A percentile compares a stretch with the other conserved stretches of the same genome.
Conservation (phyloP, 768 basidiomycete species). For the Xerocomellus amylosporus region DNA sequence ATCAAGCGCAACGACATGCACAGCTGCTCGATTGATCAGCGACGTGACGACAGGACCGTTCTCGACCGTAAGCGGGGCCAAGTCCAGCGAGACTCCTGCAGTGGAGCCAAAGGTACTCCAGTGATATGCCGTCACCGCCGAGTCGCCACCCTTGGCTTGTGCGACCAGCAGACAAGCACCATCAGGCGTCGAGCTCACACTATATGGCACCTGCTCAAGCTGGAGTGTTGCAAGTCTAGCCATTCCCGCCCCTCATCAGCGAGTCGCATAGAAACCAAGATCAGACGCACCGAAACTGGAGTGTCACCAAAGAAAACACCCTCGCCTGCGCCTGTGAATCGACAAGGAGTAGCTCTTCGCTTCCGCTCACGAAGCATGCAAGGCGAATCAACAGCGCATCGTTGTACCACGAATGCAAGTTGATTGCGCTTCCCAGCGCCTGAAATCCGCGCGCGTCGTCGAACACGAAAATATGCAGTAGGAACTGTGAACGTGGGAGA, state of each 20-base stretch:
- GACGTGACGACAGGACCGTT: slow-evolving; percentile 41
- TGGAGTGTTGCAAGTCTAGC: slow-evolving; percentile 45
- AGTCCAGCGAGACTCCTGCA: slow-evolving; percentile 39
- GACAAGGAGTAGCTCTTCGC: slow-evolving; percentile 48
- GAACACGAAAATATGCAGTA: not conserved
- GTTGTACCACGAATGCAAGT: too few relatives aligned
- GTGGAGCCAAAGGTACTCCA: slow-evolving; percentile 56
- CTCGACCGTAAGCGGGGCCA: slow-evolving; percentile 26
- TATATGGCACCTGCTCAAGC: slow-evolving; percentile 33
- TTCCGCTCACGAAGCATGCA: slow-evolving; percentile 46
- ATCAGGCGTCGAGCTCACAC: slow-evolving; percentile 47
- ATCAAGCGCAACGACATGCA: slow-evolving; percentile 45
- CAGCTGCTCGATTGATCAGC: slow-evolving; percentile 38
- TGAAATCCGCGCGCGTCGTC: too few relatives aligned
- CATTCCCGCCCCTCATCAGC: not conserved
- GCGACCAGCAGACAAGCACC: slow-evolving; percentile 49
- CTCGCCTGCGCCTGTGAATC: too few relatives aligned
- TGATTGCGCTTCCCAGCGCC: too few relatives aligned
- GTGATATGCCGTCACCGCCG: slow-evolving; percentile 44
- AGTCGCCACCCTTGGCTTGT: slow-evolving; percentile 14
- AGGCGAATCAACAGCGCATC: slow-evolving; percentile 2
- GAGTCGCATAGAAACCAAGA: not conserved
- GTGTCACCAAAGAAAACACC: too few relatives aligned
- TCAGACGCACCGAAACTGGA: too few relatives aligned
- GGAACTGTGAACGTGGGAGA: slow-evolving; percentile 21